phyloP scores from a whole-genome alignment of 257 asterid species.

The Solanum paucissectum region DNA sequence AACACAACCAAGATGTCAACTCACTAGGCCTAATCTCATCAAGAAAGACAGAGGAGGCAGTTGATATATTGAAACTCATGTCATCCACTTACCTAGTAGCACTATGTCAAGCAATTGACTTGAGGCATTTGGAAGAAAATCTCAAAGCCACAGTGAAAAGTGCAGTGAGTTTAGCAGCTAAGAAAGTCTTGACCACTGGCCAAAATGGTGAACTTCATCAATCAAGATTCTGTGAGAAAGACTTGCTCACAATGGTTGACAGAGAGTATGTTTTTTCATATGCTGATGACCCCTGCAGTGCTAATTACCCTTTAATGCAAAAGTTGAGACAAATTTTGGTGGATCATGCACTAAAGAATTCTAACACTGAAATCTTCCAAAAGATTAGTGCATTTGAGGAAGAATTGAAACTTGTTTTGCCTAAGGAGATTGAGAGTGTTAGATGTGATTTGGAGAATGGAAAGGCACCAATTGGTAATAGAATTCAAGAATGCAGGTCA shows the following conservation, averaged over 20 bases:
- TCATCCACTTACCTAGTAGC: slow-evolving; percentile 15
- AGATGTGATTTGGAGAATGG: slow-evolving; percentile 10
- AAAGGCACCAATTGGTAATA: slow-evolving; percentile 4
- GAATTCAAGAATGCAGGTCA: slow-evolving; percentile 17
- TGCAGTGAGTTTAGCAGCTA: slow-evolving; percentile 14
- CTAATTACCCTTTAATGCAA: slow-evolving; percentile 15
- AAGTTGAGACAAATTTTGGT: slow-evolving; percentile 16
- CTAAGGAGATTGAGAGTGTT: slow-evolving; percentile 13
- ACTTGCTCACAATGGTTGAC: slow-evolving; percentile 13
- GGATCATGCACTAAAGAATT: slow-evolving; percentile 8
- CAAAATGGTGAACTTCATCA: slow-evolving; percentile 10
- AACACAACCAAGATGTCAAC: slow-evolving; percentile 24
- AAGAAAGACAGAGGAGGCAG: slow-evolving; percentile 16
- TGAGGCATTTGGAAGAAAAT: slow-evolving; percentile 20
- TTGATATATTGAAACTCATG: slow-evolving; percentile 21
- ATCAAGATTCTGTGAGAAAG: slow-evolving; percentile 16
- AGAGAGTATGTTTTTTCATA: slow-evolving; percentile 12
- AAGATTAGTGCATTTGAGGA: slow-evolving; percentile 17
- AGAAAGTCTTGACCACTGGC: slow-evolving; percentile 3
- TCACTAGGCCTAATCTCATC: slow-evolving; percentile 19
- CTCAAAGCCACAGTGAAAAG: slow-evolving; percentile 7
- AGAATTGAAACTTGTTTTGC: slow-evolving; percentile 9
- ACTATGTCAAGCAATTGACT: slow-evolving; percentile 18
- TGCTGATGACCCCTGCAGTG: slow-evolving; percentile 19
- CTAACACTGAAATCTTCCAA: slow-evolving; percentile 8